These are phyloP conservation scores for Cercospora sp. DNA, from an alignment of 2,329 filamentous ascomycete species.

Conservation along the genomic window DNA sequence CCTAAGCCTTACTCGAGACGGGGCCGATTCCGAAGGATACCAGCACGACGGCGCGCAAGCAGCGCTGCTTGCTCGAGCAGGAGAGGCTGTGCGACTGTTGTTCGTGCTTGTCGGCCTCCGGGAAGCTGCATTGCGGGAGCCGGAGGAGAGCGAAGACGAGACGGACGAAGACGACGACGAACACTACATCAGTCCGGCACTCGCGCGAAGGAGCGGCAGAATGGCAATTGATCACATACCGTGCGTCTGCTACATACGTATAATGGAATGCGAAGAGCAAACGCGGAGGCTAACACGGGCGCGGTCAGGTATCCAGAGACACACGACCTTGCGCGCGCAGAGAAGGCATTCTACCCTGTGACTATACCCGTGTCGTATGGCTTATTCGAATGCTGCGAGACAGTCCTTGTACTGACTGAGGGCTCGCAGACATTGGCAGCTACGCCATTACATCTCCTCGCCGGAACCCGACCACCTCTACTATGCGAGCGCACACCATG, in stretches of 20 bases:
- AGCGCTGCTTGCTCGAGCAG: not conserved
- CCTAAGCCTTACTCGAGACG: not conserved
- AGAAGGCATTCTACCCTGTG: constrained; percentile 49
- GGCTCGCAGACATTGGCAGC: constrained; percentile 72
- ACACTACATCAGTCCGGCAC: not conserved
- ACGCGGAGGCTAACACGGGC: constrained; percentile 10
- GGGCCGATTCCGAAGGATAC: not conserved
- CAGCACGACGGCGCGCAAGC: not conserved
- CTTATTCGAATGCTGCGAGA: constrained; percentile 39
- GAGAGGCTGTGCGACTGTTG: not conserved
- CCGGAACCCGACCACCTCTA: constrained; percentile 76
- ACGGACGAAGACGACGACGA: not conserved
- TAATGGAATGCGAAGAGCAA: not conserved
- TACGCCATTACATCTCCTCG: constrained; percentile 85
- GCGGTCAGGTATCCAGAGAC: constrained; percentile 48
- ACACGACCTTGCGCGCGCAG: constrained; percentile 46
- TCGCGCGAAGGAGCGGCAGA: constrained; percentile 9
- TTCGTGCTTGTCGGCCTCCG: not conserved
- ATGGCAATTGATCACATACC: constrained; percentile 37
- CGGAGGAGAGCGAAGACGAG: constrained; percentile 2
- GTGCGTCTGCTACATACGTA: constrained; percentile 18
- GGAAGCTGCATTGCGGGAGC: not conserved
- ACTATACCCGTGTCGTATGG: constrained; percentile 52
- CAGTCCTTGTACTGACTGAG: not conserved
- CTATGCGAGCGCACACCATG: constrained; percentile 73